Conservation (phyloP, 2,329 filamentous ascomycete species). For the Spiromastix sp. region DNA sequence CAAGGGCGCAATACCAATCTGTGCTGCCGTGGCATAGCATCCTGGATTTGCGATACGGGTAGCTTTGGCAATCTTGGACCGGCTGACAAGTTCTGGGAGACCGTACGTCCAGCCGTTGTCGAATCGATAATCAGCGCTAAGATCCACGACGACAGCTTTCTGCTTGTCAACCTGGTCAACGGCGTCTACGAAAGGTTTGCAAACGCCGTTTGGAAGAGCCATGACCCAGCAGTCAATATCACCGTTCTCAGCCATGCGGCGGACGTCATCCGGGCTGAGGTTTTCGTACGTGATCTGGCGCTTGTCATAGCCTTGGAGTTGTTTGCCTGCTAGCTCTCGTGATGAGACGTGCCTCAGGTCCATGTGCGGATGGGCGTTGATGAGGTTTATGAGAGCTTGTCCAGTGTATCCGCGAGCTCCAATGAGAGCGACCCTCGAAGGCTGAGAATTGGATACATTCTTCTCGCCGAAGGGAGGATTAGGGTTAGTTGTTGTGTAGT, state of each 20-base stretch:
- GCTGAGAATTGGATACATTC: conserved; percentile 71
- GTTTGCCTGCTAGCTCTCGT: conserved; percentile 78
- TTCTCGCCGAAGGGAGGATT: conserved; percentile 84
- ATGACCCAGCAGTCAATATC: conserved; percentile 95
- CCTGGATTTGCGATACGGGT: conserved; percentile 85
- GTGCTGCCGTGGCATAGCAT: conserved; percentile 88
- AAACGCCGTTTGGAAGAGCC: conserved; percentile 91
- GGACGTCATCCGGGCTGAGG: conserved; percentile 74
- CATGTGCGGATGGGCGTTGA: conserved; percentile 82
- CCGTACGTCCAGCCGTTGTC: conserved; percentile 79
- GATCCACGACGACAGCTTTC: conserved; percentile 73
- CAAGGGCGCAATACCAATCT: conserved; percentile 77
- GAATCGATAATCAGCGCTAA: conserved; percentile 96
- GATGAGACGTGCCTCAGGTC: conserved; percentile 88
- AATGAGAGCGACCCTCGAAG: conserved; percentile 74
- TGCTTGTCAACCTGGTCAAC: conserved; percentile 59
- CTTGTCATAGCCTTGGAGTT: conserved; percentile 83
- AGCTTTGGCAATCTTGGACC: conserved; percentile 64
- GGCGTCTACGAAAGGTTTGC: conserved; percentile 86
- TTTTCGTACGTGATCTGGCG: conserved; percentile 88
- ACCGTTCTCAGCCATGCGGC: conserved; percentile 69
- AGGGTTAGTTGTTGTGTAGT: conserved; percentile 41
- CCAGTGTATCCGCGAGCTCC: conserved; percentile 92
- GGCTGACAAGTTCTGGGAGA: conserved; percentile 72
- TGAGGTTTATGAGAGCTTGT: conserved; percentile 74